Percentiles rank a stretch among this genome's conserved stretches.
Evolutionary conservation across 2,329 filamentous ascomycete species (phyloP).

Genomic region (Grosmannia huntii): DNA sequence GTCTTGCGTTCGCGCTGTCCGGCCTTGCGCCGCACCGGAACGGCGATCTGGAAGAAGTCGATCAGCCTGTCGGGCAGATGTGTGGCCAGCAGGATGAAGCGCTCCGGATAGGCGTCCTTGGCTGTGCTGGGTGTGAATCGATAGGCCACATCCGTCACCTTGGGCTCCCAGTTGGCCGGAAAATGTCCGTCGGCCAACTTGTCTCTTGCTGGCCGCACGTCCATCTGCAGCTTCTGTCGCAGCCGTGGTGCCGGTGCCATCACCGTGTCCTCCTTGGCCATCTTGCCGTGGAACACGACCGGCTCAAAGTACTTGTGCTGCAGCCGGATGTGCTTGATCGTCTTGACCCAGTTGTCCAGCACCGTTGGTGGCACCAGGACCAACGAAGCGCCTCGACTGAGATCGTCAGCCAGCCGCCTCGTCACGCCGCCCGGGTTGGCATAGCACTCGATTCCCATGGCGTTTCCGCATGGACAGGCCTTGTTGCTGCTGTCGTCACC

Average conservation of each 20-base stretch:
- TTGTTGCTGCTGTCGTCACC: neutral
- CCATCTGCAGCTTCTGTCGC: conserved; percentile 11
- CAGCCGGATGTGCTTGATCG: conserved; percentile 9
- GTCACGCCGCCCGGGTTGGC: conserved; percentile 13
- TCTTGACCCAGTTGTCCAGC: conserved; percentile 14
- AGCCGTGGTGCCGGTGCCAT: conserved; percentile 11
- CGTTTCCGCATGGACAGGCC: conserved; percentile 12
- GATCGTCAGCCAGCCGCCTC: conserved; percentile 10
- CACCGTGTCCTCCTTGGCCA: conserved; percentile 10
- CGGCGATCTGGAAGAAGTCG: conserved; percentile 12
- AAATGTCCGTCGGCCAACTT: conserved; percentile 8
- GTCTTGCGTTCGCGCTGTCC: conserved; percentile 8
- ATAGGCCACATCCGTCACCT: conserved; percentile 3
- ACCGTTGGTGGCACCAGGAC: conserved; percentile 13
- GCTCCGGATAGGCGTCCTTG: conserved; percentile 13
- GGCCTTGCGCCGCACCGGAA: conserved; percentile 7
- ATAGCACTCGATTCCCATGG: conserved; percentile 14
- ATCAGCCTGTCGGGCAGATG: conserved; percentile 11
- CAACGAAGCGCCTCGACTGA: conserved; percentile 12
- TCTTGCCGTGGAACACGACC: conserved; percentile 10
- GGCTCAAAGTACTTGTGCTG: conserved; percentile 12
- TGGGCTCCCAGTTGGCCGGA: conserved; percentile 7
- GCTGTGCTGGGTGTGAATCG: conserved; percentile 7
- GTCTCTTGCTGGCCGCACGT: conserved; percentile 1
- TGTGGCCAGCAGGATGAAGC: conserved; percentile 13